These are phyloP conservation scores for Cylindrodendrum hubeiense DNA, from an alignment of 2,329 filamentous ascomycete species.

Conservation along the genomic window DNA sequence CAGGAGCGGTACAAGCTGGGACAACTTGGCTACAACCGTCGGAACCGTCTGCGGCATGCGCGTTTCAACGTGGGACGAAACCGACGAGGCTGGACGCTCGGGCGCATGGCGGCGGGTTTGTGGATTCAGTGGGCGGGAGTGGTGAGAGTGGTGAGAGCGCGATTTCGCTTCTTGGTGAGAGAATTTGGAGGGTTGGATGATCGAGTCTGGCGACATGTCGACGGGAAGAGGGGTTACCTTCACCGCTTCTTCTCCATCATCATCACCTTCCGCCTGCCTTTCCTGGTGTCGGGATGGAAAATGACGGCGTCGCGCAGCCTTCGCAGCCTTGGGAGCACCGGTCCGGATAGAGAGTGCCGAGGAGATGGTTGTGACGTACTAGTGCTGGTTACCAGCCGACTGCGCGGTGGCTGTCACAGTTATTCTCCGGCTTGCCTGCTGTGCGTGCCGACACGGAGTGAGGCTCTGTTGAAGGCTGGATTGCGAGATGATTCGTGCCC, in stretches of 20 bases:
- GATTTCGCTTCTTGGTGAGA: neutral
- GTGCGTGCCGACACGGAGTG: neutral
- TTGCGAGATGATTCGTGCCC: slow-evolving; percentile 35
- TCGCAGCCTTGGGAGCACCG: neutral
- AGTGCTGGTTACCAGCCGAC: neutral
- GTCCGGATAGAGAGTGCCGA: slow-evolving; percentile 35
- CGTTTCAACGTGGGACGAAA: slow-evolving; percentile 2
- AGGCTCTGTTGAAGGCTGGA: neutral
- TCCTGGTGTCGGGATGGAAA: neutral
- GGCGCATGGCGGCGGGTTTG: neutral
- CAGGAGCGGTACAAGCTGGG: neutral
- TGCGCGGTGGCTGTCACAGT: neutral
- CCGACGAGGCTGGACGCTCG: neutral
- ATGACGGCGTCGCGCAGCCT: neutral
- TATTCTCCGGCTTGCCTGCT: neutral
- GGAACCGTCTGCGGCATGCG: neutral
- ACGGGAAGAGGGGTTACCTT: neutral
- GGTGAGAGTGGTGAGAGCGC: neutral
- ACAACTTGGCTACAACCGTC: neutral
- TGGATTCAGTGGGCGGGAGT: neutral
- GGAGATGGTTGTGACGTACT: neutral
- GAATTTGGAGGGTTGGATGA: neutral
- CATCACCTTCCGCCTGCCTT: neutral
- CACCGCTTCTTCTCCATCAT: neutral
- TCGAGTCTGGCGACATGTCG: neutral